Base-by-base conservation (phyloP, 768 basidiomycete genomes). In the Termitomyces sp. region DNA sequence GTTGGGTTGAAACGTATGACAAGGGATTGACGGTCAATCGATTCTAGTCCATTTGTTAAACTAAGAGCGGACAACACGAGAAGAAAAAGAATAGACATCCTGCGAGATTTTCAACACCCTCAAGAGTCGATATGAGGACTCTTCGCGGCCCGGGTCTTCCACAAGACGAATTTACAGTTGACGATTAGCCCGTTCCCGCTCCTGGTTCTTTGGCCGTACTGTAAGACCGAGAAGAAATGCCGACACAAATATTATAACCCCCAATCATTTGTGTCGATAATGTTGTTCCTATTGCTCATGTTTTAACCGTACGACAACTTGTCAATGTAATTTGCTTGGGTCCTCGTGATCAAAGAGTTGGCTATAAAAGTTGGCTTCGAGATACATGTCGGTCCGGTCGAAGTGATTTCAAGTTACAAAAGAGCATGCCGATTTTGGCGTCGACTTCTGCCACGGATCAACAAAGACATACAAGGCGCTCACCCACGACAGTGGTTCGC, bases 1-100 rank as follows among this genome's bases (percentile, higher is more conserved):
- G 68, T 70, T 2, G 82, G 82, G 66, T 81, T 82, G 71, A 77
- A 83, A 16, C 72, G 70, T 12, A 73, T 67, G 30, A 84, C 80
- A 53, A 85, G 56, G 10, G 74, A 62, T 28, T 71, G 71, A 9
- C 82, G 77, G 66, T 78, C 68, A 63, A 82, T 81, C 35, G 28
- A 6, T 6, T 53, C 55, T 38, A 53, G 12, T 40, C 52, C 52
- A n/a, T 28, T 53, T 42, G 40, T 4, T 18, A 42, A 10, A 42
- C 40, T 28, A 13, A 42, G 13, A 42, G n/a, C 26, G 28, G 52
- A 53, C 26, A 53, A 18, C 10, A 6, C n/a, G 12, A 53, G 52
- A 30, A 53, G 12, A 4, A 42, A 5, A 6, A 53, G 18, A 42
- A 12, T 40, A n/a, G 38, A 38, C 52, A 53, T 53, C 8, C 6